Percentiles rank a stretch among this genome's conserved stretches.
Conservation (phyloP, 495 filamentous ascomycete species). For the Opeltia flavorubescens region DNA sequence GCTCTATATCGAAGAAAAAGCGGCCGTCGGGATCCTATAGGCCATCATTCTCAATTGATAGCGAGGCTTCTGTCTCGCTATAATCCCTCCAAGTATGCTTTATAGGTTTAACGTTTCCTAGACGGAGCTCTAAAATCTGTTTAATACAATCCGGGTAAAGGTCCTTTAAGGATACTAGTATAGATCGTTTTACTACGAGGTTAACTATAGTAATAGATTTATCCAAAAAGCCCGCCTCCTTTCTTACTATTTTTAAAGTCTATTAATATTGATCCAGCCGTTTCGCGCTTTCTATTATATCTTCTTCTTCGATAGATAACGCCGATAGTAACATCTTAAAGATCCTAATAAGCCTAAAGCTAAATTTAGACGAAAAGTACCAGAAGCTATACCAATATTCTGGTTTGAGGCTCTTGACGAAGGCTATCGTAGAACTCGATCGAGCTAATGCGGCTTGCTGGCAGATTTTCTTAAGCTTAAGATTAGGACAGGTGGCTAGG, state of each 20-base stretch:
- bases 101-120: too few species aligned
- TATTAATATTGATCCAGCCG: slow-evolving; percentile 7
- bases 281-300: background rate
- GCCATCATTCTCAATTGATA: too few species aligned
- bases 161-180: too few species aligned
- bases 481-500: slow-evolving; percentile 37
- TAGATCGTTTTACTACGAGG: slow-evolving; percentile 2
- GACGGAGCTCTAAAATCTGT: too few species aligned
- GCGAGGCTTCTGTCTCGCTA: too few species aligned
- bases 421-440: slow-evolving; percentile 64
- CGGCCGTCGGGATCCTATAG: too few species aligned
- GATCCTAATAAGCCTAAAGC: slow-evolving; percentile 69
- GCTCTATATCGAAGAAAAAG: too few species aligned
- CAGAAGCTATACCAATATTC: slow-evolving; percentile 62
- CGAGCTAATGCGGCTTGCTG: slow-evolving; percentile 68
- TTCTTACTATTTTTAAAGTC: slow-evolving; percentile 5
- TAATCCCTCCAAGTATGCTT: too few species aligned
- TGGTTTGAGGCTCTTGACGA: slow-evolving; percentile 58
- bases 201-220: slow-evolving; percentile 65
- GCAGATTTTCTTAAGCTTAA: slow-evolving; percentile 64
- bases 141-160: too few species aligned
- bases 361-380: slow-evolving; percentile 70
- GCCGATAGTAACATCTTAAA: slow-evolving; percentile 39
- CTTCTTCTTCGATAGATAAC: background rate
- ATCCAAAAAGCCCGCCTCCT: slow-evolving; percentile 30